Evolutionary conservation across 1,284 basidiomycete species (phyloP), one percentile per base, ranked within the genome.

Genomic region (Ustilago trichophora): DNA sequence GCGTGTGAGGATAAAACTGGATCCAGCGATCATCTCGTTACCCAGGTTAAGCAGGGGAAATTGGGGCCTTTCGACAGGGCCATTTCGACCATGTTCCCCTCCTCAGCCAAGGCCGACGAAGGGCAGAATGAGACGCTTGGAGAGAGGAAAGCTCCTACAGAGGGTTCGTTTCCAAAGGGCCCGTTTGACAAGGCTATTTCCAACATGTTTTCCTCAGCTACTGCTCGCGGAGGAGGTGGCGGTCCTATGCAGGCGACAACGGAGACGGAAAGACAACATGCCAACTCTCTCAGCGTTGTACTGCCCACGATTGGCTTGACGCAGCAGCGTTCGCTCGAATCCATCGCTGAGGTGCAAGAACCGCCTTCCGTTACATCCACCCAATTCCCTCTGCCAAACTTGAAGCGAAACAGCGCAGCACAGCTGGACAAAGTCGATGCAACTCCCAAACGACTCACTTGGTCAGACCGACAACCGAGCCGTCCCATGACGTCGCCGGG

Each of bases 291-390:
- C 3, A 34, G 21, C 10, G 32, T 51, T 3, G 25, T 42, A n/a
- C 18, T 34, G 13, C 25, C 35, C 25, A 10, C 22, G 4, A 11
- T 3, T n/a, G 24, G 18, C 6, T 29, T 59, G 5, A 4, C 25
- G 2, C 57, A 53, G 15, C 49, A 47, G 12, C 41, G 46, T n/a
- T 51, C 63, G 29, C 45, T 66, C 2, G 63, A 66, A 6, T 56
- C 56, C 27, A 66, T 66, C 40, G 48, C 45, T 8, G 63, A 66
- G 24, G 63, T 51, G 16, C 52, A 40, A n/a, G 63, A 66, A 22
- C 48, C 55, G 3, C 21, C 35, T 12, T 49, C 58, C 15, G 15
- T 38, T 18, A 13, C 18, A 2, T 51, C 40, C 2, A 10, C 40
- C 18, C 24, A 35, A 1, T 51, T 51, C 10, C 11, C 21, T 18